These are phyloP conservation scores for Tripterygium wilfordii DNA, from an alignment of 177 flowering plant species.

Conservation along the genomic window DNA sequence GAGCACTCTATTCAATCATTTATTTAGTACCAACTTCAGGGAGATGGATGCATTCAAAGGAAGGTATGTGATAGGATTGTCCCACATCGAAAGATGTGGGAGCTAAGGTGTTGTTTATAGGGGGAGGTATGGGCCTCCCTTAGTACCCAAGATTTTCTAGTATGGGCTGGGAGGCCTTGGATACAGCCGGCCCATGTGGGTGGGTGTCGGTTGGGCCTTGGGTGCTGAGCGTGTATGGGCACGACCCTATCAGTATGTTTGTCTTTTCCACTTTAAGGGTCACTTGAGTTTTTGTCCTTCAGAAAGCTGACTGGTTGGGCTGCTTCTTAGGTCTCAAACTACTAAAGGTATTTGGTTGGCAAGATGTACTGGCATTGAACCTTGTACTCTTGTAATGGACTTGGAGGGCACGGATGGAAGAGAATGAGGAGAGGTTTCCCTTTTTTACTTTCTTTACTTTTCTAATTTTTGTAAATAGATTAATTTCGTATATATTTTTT, in stretches of 20 bases:
- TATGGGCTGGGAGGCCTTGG: no score
- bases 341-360: slow-evolving; percentile 99
- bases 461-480: not conserved
- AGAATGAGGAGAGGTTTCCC: slow-evolving; percentile 88
- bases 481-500: no score
- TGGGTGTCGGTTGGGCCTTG: no score
- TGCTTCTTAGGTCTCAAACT: slow-evolving; percentile 70
- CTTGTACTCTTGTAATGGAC: slow-evolving; percentile 92
- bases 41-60: slow-evolving; percentile 96
- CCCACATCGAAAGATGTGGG: no score
- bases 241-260: not conserved
- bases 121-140: no score
- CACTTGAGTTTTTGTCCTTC: not conserved
- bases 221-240: no score
- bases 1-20: slow-evolving; percentile 84
- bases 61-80: slow-evolving; percentile 37
- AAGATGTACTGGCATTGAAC: slow-evolving; percentile 70
- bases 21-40: slow-evolving; percentile 78
- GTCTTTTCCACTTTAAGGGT: not conserved
- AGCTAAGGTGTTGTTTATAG: no score
- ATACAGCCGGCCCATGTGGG: no score
- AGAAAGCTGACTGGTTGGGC: not conserved
- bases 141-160: no score
- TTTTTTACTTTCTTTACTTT: not conserved
- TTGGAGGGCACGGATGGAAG: slow-evolving; percentile 99